A percentile compares a stretch with the other conserved stretches of the same genome.
phyloP scores from a whole-genome alignment of 768 basidiomycete species.

The Polyporus arcularius region DNA sequence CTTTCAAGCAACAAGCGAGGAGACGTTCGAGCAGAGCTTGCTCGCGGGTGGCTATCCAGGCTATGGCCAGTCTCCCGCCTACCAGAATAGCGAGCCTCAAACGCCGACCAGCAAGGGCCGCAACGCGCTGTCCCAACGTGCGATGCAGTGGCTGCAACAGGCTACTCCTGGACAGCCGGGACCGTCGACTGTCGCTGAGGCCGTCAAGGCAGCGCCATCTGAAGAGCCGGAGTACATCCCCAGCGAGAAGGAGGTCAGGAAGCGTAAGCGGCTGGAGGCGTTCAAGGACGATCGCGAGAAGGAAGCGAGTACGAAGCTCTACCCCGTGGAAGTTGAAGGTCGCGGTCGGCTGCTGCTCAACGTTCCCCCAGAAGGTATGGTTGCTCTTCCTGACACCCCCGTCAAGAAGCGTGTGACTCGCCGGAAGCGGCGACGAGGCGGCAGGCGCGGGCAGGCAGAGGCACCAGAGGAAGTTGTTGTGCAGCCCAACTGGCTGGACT shows the following conservation, averaged over 20 bases:
- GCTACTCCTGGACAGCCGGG: constrained; percentile 47
- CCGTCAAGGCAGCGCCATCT: constrained; percentile 27
- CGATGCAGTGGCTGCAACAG: constrained; percentile 54
- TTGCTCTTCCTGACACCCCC: constrained; percentile 28
- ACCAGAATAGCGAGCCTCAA: constrained; percentile 27
- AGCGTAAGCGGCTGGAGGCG: constrained; percentile 67
- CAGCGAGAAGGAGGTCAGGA: constrained; percentile 62
- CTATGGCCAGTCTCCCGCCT: constrained; percentile 46
- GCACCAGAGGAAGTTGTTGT: constrained; percentile 34
- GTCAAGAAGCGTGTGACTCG: constrained; percentile 44
- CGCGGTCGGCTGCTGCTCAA: constrained; percentile 74
- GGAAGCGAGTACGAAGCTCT: constrained; percentile 43
- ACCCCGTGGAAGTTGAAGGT: constrained; percentile 65
- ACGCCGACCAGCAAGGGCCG: constrained; percentile 10
- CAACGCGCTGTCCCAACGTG: constrained; percentile 40
- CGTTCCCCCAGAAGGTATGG: constrained; percentile 45
- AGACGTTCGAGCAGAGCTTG: constrained; percentile 82
- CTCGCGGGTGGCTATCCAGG: constrained; percentile 82
- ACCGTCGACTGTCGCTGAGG: constrained; percentile 17
- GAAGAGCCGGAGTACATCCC: constrained; percentile 18
- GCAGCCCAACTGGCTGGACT: constrained; percentile 75
- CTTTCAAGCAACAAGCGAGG: constrained; percentile 81
- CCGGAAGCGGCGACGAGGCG: constrained; percentile 48
- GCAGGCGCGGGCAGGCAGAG: constrained; percentile 1
- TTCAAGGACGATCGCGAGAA: constrained; percentile 49